These are phyloP conservation scores for Cupressus sempervirens DNA, from an alignment of 75 land plant species.

Conservation along the genomic window DNA sequence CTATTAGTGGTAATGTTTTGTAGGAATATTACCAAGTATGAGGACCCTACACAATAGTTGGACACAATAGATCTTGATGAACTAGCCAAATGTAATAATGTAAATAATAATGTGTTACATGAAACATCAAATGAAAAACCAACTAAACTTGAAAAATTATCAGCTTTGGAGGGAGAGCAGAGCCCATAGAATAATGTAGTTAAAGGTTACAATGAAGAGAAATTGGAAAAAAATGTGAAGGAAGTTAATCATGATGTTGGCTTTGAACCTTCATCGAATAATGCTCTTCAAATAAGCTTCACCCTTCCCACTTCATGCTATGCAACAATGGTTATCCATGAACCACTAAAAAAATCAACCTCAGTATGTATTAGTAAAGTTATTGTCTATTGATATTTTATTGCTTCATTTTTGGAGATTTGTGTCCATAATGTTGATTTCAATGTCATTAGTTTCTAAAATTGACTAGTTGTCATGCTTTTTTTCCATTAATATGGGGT, in stretches of 20 bases:
- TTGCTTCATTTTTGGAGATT: not conserved
- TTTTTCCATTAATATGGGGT: not conserved
- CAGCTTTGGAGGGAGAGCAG: not conserved
- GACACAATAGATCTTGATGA: conserved; percentile 77
- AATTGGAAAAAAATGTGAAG: not conserved
- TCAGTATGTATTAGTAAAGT: conserved; percentile 49
- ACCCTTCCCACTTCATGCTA: conserved; percentile 86
- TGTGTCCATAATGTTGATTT: not conserved
- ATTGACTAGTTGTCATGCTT: not conserved
- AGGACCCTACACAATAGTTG: conserved; percentile 53
- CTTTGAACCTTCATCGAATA: conserved; percentile 23
- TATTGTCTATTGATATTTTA: not conserved
- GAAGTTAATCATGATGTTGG: not conserved
- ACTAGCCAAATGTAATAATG: conserved; percentile 21
- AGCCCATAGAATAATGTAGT: conserved; percentile 5
- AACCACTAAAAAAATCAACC: conserved; percentile 83
- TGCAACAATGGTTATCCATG: conserved; percentile 96
- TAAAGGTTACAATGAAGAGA: not conserved
- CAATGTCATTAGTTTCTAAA: not conserved
- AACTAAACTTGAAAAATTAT: not conserved
- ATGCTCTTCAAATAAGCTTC: conserved; percentile 71
- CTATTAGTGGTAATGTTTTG: not conserved
- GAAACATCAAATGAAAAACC: not conserved
- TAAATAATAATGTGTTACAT: not conserved
- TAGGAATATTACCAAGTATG: conserved; percentile 80